phyloP scores from a whole-genome alignment of 306 rosid species.

The Trifolium subterraneum region DNA sequence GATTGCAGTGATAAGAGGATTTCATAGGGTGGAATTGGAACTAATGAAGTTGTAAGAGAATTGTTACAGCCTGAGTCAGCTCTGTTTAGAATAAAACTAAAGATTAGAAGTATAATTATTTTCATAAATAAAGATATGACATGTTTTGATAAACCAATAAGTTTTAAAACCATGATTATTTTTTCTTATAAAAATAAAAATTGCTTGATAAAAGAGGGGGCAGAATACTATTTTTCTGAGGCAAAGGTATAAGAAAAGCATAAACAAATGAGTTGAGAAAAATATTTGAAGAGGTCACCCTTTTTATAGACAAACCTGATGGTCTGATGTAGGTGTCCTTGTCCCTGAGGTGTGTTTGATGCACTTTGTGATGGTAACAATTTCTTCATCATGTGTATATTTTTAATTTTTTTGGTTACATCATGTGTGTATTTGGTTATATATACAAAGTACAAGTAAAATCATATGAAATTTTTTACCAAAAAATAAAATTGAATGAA shows the following conservation, averaged over 20 bases:
- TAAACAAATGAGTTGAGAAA: constrained; percentile 40
- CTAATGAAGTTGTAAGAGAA: constrained; percentile 41
- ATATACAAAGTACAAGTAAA: neutral
- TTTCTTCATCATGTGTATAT: neutral
- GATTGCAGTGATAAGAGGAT: constrained; percentile 54
- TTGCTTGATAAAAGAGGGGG: constrained; percentile 34
- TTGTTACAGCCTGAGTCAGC: constrained; percentile 59
- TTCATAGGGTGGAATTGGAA: constrained; percentile 43
- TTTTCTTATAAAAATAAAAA: constrained; percentile 5
- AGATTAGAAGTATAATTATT: constrained; percentile 51
- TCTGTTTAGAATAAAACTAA: constrained; percentile 55
- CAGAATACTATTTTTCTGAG: constrained; percentile 33
- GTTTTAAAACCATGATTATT: constrained; percentile 57
- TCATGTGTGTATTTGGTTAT: constrained; percentile 2
- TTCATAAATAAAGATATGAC: constrained; percentile 48
- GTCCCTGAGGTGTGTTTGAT: constrained; percentile 11
- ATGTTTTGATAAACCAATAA: constrained; percentile 51
- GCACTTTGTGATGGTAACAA: constrained; percentile 5
- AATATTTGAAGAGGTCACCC: constrained; percentile 56
- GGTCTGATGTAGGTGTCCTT: constrained; percentile 31
- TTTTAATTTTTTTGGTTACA: neutral
- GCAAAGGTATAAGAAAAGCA: constrained; percentile 46
- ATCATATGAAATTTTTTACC: neutral
- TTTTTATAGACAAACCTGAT: constrained; percentile 48
- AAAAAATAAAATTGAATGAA: no score